phyloP scores from a whole-genome alignment of 2,329 filamentous ascomycete genomes.

The Akanthomyces dipterigenus region DNA sequence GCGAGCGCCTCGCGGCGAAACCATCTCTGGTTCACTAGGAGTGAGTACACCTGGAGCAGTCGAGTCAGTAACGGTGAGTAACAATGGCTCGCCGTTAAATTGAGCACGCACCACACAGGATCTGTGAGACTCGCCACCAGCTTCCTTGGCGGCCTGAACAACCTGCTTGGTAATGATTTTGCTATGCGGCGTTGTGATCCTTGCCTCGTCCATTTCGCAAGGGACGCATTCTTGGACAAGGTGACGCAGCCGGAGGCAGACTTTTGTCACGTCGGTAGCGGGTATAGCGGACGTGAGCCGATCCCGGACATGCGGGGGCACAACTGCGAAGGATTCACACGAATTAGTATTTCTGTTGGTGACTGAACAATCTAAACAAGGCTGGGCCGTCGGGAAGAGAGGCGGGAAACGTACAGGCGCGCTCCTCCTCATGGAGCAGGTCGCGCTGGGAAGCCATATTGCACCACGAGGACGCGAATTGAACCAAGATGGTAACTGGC shows the following conservation, averaged over 20 bases:
- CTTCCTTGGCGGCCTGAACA: conserved; percentile 71
- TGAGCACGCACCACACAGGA: conserved; percentile 58
- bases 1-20: conserved; percentile 71
- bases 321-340: conserved; percentile 48
- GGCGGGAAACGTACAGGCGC: conserved; percentile 1
- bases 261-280: conserved; percentile 75
- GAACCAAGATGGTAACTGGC: neutral
- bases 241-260: conserved; percentile 83
- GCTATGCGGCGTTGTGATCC: conserved; percentile 75
- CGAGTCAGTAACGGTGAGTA: neutral
- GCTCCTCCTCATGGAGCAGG: conserved; percentile 13
- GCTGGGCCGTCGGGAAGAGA: neutral
- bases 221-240: conserved; percentile 84
- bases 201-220: conserved; percentile 74
- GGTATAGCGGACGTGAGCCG: conserved; percentile 61
- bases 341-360: neutral
- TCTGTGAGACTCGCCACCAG: conserved; percentile 66
- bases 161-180: conserved; percentile 76
- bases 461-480: neutral
- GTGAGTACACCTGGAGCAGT: conserved; percentile 53
- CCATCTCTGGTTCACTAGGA: conserved; percentile 65
- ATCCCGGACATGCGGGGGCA: conserved; percentile 56
- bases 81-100: no score
- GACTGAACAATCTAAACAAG: no score
- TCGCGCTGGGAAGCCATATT: conserved; percentile 4